Conservation (phyloP, 257 asterid genomes). For the Gentiana straminea region DNA sequence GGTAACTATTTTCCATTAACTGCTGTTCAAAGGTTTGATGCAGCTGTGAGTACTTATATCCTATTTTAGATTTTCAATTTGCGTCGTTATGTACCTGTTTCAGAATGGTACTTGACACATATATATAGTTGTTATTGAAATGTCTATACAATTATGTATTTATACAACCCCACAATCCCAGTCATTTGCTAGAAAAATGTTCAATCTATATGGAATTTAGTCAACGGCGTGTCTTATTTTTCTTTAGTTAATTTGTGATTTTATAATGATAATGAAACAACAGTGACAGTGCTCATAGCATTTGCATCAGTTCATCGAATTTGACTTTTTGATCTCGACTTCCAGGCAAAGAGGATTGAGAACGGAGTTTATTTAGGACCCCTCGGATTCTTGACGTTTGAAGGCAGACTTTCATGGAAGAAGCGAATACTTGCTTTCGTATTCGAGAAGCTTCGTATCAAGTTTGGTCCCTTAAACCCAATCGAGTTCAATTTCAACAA, state of each 20-base stretch:
- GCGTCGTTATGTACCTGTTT: too few species aligned
- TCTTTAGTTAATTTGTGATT: too few species aligned
- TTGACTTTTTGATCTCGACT: conserved; percentile 6
- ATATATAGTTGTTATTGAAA: too few species aligned
- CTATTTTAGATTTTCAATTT: not conserved
- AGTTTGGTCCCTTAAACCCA: conserved; percentile 64
- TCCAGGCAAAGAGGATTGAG: conserved; percentile 81
- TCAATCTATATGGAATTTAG: too few species aligned
- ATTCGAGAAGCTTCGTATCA: conserved; percentile 61
- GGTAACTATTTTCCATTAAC: conserved; percentile 89
- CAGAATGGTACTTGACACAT: too few species aligned
- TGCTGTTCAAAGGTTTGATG: conserved; percentile 95
- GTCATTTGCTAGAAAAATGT: too few species aligned
- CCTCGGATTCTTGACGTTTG: conserved; percentile 66
- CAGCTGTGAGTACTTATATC: conserved; percentile 53
- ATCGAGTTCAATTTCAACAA: conserved; percentile 60
- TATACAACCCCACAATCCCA: too few species aligned
- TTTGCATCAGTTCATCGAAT: too few species aligned
- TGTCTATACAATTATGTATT: too few species aligned
- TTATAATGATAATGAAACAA: too few species aligned
- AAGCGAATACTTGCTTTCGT: conserved; percentile 63
- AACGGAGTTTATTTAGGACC: conserved; percentile 85
- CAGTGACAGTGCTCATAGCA: not conserved
- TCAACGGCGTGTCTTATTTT: too few species aligned
- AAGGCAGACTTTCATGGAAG: conserved; percentile 85